Conservation (phyloP, 306 rosid genomes). For the Glycine soja region DNA sequence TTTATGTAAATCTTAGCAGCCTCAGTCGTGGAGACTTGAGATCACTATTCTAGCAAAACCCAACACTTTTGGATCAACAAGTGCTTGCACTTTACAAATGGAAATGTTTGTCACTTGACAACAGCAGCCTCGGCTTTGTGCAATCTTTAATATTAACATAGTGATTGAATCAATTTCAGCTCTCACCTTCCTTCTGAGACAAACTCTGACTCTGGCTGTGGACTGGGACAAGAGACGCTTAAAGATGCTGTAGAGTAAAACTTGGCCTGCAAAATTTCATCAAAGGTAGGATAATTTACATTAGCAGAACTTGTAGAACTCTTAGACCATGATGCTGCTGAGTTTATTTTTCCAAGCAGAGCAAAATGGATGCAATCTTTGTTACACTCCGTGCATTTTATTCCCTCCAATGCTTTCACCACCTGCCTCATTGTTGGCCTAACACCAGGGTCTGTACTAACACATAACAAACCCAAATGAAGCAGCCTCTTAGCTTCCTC, state of each 20-base stretch:
- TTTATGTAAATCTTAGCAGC: conserved; percentile 12
- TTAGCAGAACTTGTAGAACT: conserved; percentile 32
- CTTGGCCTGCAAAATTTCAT: conserved; percentile 55
- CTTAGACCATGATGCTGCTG: conserved; percentile 58
- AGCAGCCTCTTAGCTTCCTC: conserved; percentile 66
- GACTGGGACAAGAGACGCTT: conserved; percentile 43
- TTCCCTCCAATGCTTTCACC: conserved; percentile 60
- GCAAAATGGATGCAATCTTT: conserved; percentile 49
- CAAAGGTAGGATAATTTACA: conserved; percentile 60
- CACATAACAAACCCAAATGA: conserved; percentile 72
- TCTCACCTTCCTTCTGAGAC: conserved; percentile 58
- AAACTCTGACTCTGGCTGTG: conserved; percentile 38
- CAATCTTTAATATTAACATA: neutral
- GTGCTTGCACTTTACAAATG: conserved; percentile 18
- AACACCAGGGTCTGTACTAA: conserved; percentile 55
- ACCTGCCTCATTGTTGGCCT: conserved; percentile 81
- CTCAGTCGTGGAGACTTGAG: neutral
- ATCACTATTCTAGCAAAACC: conserved; percentile 6
- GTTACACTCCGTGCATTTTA: conserved; percentile 40
- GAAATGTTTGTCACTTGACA: conserved; percentile 12
- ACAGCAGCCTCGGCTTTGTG: neutral
- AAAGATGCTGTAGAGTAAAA: conserved; percentile 53
- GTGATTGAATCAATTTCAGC: conserved; percentile 1
- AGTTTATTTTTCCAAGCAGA: conserved; percentile 55
- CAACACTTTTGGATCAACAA: neutral